These are phyloP conservation scores for Euphorbia peplus DNA, from an alignment of 345 rosid genomes.

Conservation along the genomic window DNA sequence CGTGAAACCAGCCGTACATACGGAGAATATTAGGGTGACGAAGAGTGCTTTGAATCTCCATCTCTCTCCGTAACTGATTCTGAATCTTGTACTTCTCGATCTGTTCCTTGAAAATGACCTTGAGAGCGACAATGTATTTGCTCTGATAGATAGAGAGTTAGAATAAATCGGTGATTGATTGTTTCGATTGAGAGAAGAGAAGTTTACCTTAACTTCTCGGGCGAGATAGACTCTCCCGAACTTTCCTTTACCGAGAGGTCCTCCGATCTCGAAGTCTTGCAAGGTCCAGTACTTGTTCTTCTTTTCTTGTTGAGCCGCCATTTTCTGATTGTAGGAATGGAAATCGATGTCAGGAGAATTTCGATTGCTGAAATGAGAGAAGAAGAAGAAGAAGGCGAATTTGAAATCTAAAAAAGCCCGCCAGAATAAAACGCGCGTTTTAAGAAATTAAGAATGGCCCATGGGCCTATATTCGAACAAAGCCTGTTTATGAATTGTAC, in stretches of 20 bases:
- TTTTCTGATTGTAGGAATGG: not conserved
- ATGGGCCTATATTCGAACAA: too few species aligned
- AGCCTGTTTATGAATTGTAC: too few species aligned
- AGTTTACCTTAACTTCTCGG: slow-evolving; percentile 66
- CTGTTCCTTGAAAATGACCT: slow-evolving; percentile 83
- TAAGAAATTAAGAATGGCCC: too few species aligned
- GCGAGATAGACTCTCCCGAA: slow-evolving; percentile 93
- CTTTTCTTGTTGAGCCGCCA: slow-evolving; percentile 11
- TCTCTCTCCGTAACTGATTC: slow-evolving; percentile 80
- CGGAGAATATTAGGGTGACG: slow-evolving; percentile 71
- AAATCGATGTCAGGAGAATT: not conserved
- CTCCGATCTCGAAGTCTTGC: slow-evolving; percentile 82
- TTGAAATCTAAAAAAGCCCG: not conserved
- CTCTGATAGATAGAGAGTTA: slow-evolving; percentile 31
- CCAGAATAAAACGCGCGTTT: not conserved
- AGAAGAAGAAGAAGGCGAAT: not conserved
- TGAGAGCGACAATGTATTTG: slow-evolving; percentile 74
- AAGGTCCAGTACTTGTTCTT: slow-evolving; percentile 51
- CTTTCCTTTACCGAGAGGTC: slow-evolving; percentile 82
- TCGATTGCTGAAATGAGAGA: not conserved
- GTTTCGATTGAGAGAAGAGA: not conserved
- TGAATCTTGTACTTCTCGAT: slow-evolving; percentile 78
- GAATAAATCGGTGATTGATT: too few species aligned
- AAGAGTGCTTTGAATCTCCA: slow-evolving; percentile 79
- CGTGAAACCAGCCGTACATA: slow-evolving; percentile 91